Base-by-base conservation (phyloP, 1,284 basidiomycete genomes). In the Tremellales sp. region DNA sequence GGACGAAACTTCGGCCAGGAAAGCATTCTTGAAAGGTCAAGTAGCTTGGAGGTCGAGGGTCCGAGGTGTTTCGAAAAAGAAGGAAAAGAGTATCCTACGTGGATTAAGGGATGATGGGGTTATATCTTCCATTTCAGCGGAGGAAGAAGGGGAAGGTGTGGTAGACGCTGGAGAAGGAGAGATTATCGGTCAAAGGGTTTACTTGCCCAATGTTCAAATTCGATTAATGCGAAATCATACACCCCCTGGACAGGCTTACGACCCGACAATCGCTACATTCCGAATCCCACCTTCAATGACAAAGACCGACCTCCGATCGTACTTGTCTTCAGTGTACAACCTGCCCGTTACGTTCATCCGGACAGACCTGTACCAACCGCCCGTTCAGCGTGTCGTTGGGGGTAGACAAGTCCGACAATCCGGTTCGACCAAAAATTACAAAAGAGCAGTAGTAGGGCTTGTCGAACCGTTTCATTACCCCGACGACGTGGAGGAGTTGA, bases 251-350 rank as follows among this genome's bases (percentile, higher is more conserved):
- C 75, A 87, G 62, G 78, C 88, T 4, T 97, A 97, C 79, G 94
- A 97, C 61, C 87, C 91, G 1, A 92, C 85, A 77, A 86, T 91
- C 71, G 92, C 92, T 6, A 97, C 93, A 1, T 96, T 97, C 79
- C 86, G 89, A 50, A 81, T 96, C 37, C 77, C 78, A 1, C 84
- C 84, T 51, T 84, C 82, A 46, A 80, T 94, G 75, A 94, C 90
- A 49, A 97, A 97, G 76, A 89, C 86, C 55, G 89, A 92, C 73
- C 77, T 97, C 27, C 84, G 90, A 41, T 86, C 86, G 2, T 94
- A 96, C 72, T 82, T 97, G 25, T 75, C 76, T 31, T 79, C 89
- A 24, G 82, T 87, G 39, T 97, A 97, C 67, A 88, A 87, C 56
- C 84, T 96, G 36, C 78, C 84, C 62, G 85, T 86, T 48, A 96